Evolutionary conservation across 345 rosid species (phyloP).

Genomic region (Raphanus raphanistrum): DNA sequence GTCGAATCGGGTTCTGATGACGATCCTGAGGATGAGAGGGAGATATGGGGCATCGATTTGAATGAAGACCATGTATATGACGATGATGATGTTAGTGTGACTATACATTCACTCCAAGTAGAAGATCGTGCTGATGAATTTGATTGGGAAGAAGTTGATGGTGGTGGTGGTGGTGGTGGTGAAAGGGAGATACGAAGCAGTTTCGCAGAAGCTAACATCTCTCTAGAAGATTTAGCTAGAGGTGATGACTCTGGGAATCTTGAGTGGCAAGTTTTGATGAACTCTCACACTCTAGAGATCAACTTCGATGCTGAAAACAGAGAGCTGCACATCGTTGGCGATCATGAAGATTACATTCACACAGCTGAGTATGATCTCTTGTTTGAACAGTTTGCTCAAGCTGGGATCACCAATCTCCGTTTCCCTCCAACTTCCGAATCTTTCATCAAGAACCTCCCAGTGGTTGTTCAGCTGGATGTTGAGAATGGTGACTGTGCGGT

Average conservation of each 20-base stretch:
- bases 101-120: conserved; percentile 60
- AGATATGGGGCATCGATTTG: conserved; percentile 42
- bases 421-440: conserved; percentile 67
- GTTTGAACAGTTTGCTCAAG: conserved; percentile 76
- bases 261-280: conserved; percentile 85
- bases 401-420: conserved; percentile 50
- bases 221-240: conserved; percentile 49
- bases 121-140: conserved; percentile 74
- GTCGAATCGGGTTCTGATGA: conserved; percentile 51
- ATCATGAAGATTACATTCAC: conserved; percentile 49
- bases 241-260: conserved; percentile 49
- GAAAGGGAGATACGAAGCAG: conserved; percentile 53
- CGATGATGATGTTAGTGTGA: conserved; percentile 51
- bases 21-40: conserved; percentile 25
- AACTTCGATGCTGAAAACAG: conserved; percentile 47
- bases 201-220: conserved; percentile 3
- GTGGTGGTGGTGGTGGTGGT: conserved; percentile 33
- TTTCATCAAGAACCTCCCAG: conserved; percentile 61
- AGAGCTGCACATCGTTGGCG: conserved; percentile 41
- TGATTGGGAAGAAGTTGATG: conserved; percentile 97
- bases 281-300: conserved; percentile 55
- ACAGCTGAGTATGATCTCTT: conserved; percentile 63
- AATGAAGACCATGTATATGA: conserved; percentile 55
- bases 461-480: conserved; percentile 44
- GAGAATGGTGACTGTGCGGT: conserved; percentile 41